A percentile compares a stretch with the other conserved stretches of the same genome.
phyloP scores from a whole-genome alignment of 805 yeast species.

The Kuraishia hungarica region DNA sequence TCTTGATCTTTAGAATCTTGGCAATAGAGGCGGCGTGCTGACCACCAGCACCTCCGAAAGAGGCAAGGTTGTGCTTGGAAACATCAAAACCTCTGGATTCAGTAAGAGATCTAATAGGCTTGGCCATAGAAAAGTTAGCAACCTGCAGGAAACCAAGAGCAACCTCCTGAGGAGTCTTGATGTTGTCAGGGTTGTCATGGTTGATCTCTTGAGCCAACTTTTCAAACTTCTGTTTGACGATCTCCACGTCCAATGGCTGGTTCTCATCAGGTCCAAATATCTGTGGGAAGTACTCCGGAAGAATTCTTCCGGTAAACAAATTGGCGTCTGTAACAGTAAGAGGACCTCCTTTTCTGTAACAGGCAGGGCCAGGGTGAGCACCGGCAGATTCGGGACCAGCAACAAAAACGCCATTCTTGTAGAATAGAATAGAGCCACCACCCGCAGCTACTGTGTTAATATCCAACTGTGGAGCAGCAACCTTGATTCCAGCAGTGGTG shows the following conservation, averaged over 20 bases:
- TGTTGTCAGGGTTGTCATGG: constrained; percentile 30
- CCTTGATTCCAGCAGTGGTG: constrained; percentile 74
- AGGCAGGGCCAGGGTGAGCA: constrained; percentile 87
- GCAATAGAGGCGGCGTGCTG: constrained; percentile 83
- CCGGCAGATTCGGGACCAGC: constrained; percentile 88
- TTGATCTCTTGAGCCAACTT: constrained; percentile 52
- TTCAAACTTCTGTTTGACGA: constrained; percentile 39
- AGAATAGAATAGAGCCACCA: constrained; percentile 64
- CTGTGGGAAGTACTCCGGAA: constrained; percentile 70
- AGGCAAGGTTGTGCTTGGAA: constrained; percentile 60
- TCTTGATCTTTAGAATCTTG: constrained; percentile 53
- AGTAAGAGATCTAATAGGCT: constrained; percentile 78
- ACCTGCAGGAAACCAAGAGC: constrained; percentile 78
- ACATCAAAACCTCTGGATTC: constrained; percentile 76
- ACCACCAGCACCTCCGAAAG: constrained; percentile 94
- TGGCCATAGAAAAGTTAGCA: constrained; percentile 83
- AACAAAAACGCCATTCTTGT: constrained; percentile 63
- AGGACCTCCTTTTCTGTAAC: constrained; percentile 80
- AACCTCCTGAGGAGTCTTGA: constrained; percentile 52
- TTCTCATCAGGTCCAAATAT: constrained; percentile 79
- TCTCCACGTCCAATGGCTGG: constrained; percentile 53
- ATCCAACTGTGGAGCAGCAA: constrained; percentile 79
- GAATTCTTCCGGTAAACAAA: constrained; percentile 58
- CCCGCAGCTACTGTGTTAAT: constrained; percentile 83
- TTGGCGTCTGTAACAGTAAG: constrained; percentile 84